Base-by-base conservation (phyloP, 2,329 filamentous ascomycete species). In the Pseudogymnoascus sp. region DNA sequence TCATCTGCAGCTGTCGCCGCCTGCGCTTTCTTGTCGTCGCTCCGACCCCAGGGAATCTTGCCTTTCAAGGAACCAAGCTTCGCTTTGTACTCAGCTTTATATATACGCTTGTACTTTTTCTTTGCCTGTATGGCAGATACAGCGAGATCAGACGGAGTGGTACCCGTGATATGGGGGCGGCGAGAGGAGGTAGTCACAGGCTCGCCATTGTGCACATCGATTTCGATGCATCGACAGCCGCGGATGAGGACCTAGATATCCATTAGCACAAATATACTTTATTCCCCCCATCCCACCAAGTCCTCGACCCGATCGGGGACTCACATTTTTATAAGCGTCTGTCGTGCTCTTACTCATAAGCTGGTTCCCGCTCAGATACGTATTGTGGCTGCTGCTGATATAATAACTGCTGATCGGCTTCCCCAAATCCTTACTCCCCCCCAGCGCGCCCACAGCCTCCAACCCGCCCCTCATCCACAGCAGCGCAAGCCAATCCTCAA, bases 311-410 rank as follows among this genome's bases (percentile, higher is more conserved):
- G 62, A 65, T 23, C 66, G 60, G 31, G 3, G 9, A 78, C 85
- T 71, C 73, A 90, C 90, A 72, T 87, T 85, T 69, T 83, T 88
- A 76, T 97, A 97, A 11, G 88, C 86, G 64, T 92, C 86, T 0
- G 88, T 85, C 28, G 88, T 91, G 65, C 90, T 88, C 65, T 86
- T 85, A 57, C 91, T 91, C 65, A 85, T 87, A 42, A 95, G 80
- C 75, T 97, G 93, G 70, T 96, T 92, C 1, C 93, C 93, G 1
- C 87, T 87, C 44, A 96, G 79, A 74, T 96, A 97, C 0, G 93
- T 97, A 74, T 97, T 97, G 78, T 97, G 93, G 72, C 91, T 96
- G 68, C 91, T 96, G 66, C 88, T 96, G 74, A 97, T 93, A 75
- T 91, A 97, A 78, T 97, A 97, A 73, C 96, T 91, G 67, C 71